Evolutionary conservation across 352 stramenopile genomes (phyloP), one percentile per base, ranked within the genome.

Genomic region (Pythium vanterpoolii): DNA sequence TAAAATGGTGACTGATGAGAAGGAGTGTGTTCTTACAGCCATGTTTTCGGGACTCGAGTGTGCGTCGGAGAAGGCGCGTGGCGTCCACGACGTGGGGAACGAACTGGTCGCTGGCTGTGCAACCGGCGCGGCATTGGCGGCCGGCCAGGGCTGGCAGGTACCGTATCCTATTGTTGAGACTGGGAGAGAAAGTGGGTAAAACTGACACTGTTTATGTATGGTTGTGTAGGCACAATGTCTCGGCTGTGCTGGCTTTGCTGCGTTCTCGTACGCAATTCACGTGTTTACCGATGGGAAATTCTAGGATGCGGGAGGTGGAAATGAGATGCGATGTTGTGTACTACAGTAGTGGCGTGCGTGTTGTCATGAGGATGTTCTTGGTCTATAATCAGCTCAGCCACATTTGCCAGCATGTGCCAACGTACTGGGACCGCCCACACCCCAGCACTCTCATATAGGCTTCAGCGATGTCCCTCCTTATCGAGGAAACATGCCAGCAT

Each of bases 21-120:
- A 28, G 5, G 6, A 9, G 40, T 46, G n/a, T 46, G 6, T 10
- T 24, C 13, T 6, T 26, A 5, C n/a, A 89, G 92, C 90, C 30
- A 95, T 99, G 64, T 98, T 98, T 64, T 96, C 91, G 23, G 94
- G 93, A 28, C 76, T 96, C 7, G 96, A 99, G 72, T 99, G 96
- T 57, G 73, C 87, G 16, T 79, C 96, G 2, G 95, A 98, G 73
- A 98, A 98, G 69, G 89, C 87, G 60, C 77, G 96, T 27, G 96
- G 89, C 45, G 92, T 95, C 21, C 91, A 98, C 66, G 96, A 99
- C 69, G 89, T 98, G 42, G 96, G 90, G 66, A 99, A 98, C 74
- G 83, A 92, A 21, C 81, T 98, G 24, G 71, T 96, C 30, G 95
- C 90, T 31, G 96, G 96, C 46, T 99, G 96, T 68, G 88, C 97